Base-by-base conservation (phyloP, 192 early-diverging fungal species). In the Podila verticillata region DNA sequence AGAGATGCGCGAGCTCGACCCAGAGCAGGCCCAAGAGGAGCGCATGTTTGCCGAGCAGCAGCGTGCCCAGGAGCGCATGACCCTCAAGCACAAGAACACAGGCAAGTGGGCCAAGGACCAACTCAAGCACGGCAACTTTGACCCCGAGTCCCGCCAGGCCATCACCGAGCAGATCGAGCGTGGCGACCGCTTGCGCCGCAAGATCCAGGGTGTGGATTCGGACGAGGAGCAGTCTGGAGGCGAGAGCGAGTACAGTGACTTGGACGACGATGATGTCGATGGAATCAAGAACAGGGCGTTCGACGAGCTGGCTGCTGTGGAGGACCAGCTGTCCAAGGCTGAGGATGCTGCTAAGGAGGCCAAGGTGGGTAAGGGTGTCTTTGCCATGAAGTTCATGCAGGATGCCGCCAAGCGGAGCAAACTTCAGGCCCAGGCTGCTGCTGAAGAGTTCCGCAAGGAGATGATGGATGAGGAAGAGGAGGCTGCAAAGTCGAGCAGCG, bases 351-450 rank as follows among this genome's bases (percentile, higher is more conserved):
- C 82, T 0, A 83, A 82, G 20, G 87, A 84, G 49, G 79, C 78
- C 4, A 87, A 85, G 48, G 83, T 84, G 35, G 80, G 72, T 57
- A 97, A 94, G 83, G 96, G 95, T 35, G 65, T 99, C 24, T 94
- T 96, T 73, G 91, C 87, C 7, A 98, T 99, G 97, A 98, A 98
- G 86, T 99, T 99, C 74, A 99, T 99, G 98, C 94, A 95, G 84
- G 89, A 92, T 61, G 93, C 91, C 22, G 86, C 87, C 48, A 86
- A 93, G 74, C 82, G 87, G 61, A 77, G 91, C 61, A 78, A 84
- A 65, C 73, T 88, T 22, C 73, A 84, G 34, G 83, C 84, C 2
- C 75, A 84, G 61, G 79, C 36, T 24, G 71, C 74, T 10, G 60
- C 86, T 7, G 75, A 87, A n/a, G 82, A 84, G 17, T 85, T 88